Evolutionary conservation across 2,329 filamentous ascomycete species (phyloP), one percentile per base, ranked within the genome.

Genomic region (Alternaria hordeiaustralica): DNA sequence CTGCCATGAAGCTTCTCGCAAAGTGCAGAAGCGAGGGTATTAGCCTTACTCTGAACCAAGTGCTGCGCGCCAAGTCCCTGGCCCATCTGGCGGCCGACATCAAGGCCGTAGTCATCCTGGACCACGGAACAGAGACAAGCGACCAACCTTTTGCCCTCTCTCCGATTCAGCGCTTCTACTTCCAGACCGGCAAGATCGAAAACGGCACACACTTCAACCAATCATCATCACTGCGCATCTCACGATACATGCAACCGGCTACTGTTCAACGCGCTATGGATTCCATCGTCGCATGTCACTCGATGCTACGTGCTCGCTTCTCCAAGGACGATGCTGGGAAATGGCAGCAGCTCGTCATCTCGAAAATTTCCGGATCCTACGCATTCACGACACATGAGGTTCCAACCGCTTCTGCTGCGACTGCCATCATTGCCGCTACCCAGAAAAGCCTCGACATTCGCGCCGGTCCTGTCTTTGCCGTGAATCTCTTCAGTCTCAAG

Each of bases 141-240:
- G 68, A 80, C 41, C 68, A 68, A n/a, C 70, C 70, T 0, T 85
- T 84, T 57, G 70, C 72, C 0, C 68, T 85, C 1, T 82, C 83
- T 0, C 84, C 84, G 0, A 81, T 85, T 21, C 84, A 85, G 59
- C 72, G 77, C 18, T 71, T 84, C 36, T 83, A 82, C 60, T 83
- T 85, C 60, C 60, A 78, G n/a, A 70, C 65, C 3, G 69, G 68
- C 30, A 65, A 65, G 9, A 60, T 71, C 12, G 68, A 79, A 2
- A 78, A 78, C 4, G 71, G 81, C 18, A 68, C 70, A 6, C 80
- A 80, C 23, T 83, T 83, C 72, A 84, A 84, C 58, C 83, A 85
- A 61, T 84, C 80, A 10, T 83, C 82, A 45, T 75, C 80, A 1
- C 66, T 85, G 6, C 74, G 74, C 1, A 50, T 84, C 8, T 71